A percentile compares a stretch with the other conserved stretches of the same genome.
phyloP scores from a whole-genome alignment of 441 rosid genomes.

The Corymbia calophylla region DNA sequence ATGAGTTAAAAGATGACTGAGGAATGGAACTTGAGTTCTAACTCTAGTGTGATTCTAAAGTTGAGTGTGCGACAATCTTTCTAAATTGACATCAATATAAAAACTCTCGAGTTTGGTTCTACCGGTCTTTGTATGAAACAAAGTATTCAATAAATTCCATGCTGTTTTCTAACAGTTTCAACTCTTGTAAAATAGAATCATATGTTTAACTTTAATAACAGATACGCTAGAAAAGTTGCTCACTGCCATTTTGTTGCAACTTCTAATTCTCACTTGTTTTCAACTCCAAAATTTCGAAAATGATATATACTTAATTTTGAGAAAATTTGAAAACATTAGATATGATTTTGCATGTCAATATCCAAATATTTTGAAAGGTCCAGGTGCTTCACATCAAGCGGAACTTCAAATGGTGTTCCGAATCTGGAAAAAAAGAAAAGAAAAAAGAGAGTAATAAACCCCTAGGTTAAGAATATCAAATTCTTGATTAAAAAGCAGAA shows the following conservation, averaged over 20 bases:
- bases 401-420: background rate
- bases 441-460: background rate
- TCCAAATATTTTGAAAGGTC: background rate
- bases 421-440: background rate
- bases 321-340: background rate
- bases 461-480: background rate
- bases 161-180: background rate
- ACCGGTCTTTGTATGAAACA: background rate
- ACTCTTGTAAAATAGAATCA: background rate
- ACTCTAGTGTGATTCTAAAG: background rate
- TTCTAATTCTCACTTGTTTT: background rate
- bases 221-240: background rate
- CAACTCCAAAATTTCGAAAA: background rate
- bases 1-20: background rate
- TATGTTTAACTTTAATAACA: background rate
- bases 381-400: background rate
- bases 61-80: background rate
- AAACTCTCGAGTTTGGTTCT: background rate
- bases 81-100: background rate
- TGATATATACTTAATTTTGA: background rate
- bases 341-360: background rate
- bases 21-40: background rate
- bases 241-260: background rate
- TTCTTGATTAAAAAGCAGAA: background rate
- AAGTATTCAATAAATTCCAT: background rate